Conservation (phyloP, 306 rosid genomes). For the Styphnolobium japonicum region DNA sequence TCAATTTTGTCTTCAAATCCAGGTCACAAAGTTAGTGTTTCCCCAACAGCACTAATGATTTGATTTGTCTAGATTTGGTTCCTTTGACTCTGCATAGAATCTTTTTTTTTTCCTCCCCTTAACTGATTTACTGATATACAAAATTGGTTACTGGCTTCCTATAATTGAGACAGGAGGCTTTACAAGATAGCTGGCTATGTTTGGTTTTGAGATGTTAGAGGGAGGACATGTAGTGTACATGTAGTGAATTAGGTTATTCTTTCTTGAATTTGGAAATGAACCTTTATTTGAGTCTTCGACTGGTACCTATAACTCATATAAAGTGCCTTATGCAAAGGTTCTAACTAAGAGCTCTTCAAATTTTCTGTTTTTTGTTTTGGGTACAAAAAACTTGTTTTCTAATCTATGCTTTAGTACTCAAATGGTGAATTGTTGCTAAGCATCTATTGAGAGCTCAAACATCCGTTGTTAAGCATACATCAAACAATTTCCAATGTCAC, state of each 20-base stretch:
- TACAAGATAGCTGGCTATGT: not conserved
- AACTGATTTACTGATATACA: not conserved
- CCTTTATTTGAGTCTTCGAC: not conserved
- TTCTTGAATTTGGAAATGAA: not conserved
- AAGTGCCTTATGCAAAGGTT: not conserved
- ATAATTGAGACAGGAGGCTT: not conserved
- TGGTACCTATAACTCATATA: not conserved
- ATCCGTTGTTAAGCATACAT: not conserved
- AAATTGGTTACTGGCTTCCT: not conserved
- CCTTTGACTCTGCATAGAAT: slow-evolving; percentile 35
- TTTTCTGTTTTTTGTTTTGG: too few species aligned
- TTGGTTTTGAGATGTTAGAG: not conserved
- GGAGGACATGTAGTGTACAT: not conserved
- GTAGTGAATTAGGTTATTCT: not conserved
- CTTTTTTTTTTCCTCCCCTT: not conserved
- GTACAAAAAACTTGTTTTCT: too few species aligned
- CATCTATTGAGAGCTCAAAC: not conserved
- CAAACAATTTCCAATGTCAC: not conserved
- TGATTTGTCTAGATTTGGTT: slow-evolving; percentile 35
- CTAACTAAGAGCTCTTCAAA: not conserved
- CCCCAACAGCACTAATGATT: slow-evolving; percentile 34
- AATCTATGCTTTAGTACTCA: not conserved
- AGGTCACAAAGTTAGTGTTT: slow-evolving; percentile 27
- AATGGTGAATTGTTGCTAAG: not conserved
- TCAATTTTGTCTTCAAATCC: slow-evolving; percentile 30